Evolutionary conservation across 2,329 filamentous ascomycete genomes (phyloP).

Genomic region (Aspergillus flavus): DNA sequence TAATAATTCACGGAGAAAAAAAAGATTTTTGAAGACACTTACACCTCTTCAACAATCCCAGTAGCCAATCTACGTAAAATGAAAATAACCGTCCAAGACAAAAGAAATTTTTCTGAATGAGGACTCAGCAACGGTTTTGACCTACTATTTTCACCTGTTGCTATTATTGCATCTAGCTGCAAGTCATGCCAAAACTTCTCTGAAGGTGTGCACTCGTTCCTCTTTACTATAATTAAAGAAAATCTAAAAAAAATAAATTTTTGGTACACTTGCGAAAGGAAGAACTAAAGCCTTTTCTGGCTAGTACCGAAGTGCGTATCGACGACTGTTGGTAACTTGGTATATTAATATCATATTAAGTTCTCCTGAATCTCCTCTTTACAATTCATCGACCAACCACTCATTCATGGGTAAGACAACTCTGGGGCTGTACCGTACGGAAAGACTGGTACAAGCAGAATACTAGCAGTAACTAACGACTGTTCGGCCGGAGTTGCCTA

Average conservation of each 20-base stretch:
- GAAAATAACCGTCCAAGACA: neutral
- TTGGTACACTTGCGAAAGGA: neutral
- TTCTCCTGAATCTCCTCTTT: slow-evolving; percentile 10
- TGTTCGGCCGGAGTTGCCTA: neutral
- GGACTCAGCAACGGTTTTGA: neutral
- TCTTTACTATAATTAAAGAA: neutral
- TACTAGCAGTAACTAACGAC: neutral
- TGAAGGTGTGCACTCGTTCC: neutral
- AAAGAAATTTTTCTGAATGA: neutral
- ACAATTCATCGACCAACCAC: slow-evolving; percentile 12
- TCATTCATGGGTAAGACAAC: slow-evolving; percentile 8
- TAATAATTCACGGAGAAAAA: neutral
- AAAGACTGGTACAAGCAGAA: neutral
- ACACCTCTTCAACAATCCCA: neutral
- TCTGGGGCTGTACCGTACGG: slow-evolving; percentile 9
- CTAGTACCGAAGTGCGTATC: neutral
- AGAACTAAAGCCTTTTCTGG: neutral
- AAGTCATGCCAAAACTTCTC: slow-evolving; percentile 20
- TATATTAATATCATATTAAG: slow-evolving; percentile 2
- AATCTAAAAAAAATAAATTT: neutral
- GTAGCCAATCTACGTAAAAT: neutral
- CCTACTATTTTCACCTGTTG: slow-evolving; percentile 12
- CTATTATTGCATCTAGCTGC: slow-evolving; percentile 22
- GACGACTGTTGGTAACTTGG: neutral
- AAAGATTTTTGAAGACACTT: neutral